Evolutionary conservation across 257 asterid species (phyloP), one percentile per base, ranked within the genome.

Genomic region (Solanum boliviense): DNA sequence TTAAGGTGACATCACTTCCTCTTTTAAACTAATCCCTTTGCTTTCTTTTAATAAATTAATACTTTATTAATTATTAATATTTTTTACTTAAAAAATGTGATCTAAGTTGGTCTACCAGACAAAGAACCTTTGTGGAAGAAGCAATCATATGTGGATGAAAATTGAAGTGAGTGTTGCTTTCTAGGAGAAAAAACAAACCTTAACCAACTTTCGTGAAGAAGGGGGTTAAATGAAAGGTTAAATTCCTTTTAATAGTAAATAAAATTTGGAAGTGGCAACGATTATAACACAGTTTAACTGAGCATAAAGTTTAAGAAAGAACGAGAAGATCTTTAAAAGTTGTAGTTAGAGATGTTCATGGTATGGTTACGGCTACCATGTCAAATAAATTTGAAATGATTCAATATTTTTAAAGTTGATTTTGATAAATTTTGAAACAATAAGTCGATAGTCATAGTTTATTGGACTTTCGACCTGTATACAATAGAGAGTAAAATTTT

Each of bases 81-180:
- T 29, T 9, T 31, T 29, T 82, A 9, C 36, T 48, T 72, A 21
- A 84, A 83, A 27, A 18, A 21, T 20, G 41, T 48, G 31, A 27
- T 56, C 10, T 84, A 74, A 86, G 86, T 86, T 88, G 91, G 88
- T 91, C 89, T 90, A 91, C 84, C 94, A 93, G 93, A 91, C 93
- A 90, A 91, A 87, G 91, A 92, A 89, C 90, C 93, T 89, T 71
- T 75, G 79, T 88, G 85, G 85, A 88, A 90, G 81, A 91, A 93
- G 93, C 94, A 92, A 91, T 9, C 46, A 39, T 48, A 21, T 75
- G 20, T 68, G 87, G 76, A 41, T 85, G 82, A 27, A 85, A 85
- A 85, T 68, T 46, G 76, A n/a, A n/a, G 58, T 29, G 6, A 58
- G 65, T 15, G 85, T 81, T 18, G 11, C 86, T 70, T 84, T 82